Percentiles rank a stretch among this genome's conserved stretches.
These are phyloP conservation scores for Pulveroboletus sp. DNA, from an alignment of 768 basidiomycete species.

Conservation along the genomic window DNA sequence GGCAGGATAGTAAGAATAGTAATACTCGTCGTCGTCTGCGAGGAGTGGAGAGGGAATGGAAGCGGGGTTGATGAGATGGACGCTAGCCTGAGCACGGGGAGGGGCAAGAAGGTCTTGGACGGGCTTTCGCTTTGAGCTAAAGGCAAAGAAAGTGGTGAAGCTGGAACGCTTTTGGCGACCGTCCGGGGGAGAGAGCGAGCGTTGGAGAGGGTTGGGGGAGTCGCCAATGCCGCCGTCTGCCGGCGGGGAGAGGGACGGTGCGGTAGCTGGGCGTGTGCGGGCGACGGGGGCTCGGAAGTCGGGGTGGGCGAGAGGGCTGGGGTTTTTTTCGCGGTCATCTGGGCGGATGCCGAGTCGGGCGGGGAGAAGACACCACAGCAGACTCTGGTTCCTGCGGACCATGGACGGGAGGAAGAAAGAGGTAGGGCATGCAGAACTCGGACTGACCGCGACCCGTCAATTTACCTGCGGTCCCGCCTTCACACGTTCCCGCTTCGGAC, in stretches of 20 bases:
- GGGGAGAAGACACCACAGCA: no score
- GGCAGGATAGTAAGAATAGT: constrained; percentile 49
- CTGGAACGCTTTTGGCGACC: constrained; percentile 43
- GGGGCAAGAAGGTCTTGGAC: constrained; percentile 18
- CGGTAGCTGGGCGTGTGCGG: constrained; percentile 33
- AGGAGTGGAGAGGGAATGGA: constrained; percentile 21
- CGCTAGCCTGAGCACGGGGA: constrained; percentile 1
- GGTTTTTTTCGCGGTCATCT: no score
- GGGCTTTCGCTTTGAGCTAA: constrained; percentile 25
- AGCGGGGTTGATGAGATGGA: constrained; percentile 9
- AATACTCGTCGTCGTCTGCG: constrained; percentile 44
- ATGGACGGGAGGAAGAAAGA: no score
- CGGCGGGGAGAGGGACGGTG: constrained; percentile 33
- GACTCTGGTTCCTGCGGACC: no score
- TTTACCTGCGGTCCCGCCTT: no score
- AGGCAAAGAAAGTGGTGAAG: constrained; percentile 27
- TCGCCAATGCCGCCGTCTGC: constrained; percentile 63
- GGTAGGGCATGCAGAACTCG: no score
- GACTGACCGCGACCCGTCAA: no score
- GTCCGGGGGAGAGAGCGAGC: constrained; percentile 14
- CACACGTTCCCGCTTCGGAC: no score
- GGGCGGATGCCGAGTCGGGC: no score
- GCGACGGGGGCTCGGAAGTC: no score
- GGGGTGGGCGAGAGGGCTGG: no score
- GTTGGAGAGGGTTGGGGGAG: constrained; percentile 42